phyloP scores from a whole-genome alignment of 192 early-diverging fungal species.

The Coemansia sp. region DNA sequence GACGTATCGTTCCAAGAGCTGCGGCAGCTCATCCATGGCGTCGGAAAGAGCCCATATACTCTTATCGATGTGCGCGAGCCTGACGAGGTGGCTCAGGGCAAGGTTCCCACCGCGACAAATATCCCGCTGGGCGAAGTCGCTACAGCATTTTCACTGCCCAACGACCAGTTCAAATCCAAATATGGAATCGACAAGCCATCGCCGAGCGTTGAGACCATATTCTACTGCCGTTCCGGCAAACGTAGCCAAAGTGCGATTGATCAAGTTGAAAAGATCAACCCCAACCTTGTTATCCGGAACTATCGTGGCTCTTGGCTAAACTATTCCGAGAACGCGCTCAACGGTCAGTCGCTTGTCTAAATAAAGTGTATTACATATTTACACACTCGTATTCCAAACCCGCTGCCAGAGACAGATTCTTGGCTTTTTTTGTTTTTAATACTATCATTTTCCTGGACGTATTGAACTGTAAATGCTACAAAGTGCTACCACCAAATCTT shows the following conservation, averaged over 20 bases:
- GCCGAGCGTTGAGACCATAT: constrained; percentile 55
- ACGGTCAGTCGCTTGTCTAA: constrained; percentile 32
- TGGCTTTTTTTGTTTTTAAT: not conserved
- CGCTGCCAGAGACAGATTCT: not conserved
- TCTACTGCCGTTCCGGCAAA: constrained; percentile 68
- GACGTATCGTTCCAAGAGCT: constrained; percentile 51
- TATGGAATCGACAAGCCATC: constrained; percentile 63
- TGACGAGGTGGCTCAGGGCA: constrained; percentile 58
- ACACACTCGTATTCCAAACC: too few relatives aligned
- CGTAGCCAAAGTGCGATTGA: constrained; percentile 65
- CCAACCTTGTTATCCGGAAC: constrained; percentile 39
- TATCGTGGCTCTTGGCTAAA: constrained; percentile 53
- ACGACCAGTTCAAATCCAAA: constrained; percentile 44
- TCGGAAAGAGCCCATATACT: constrained; percentile 29
- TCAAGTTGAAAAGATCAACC: constrained; percentile 53
- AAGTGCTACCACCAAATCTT: too few relatives aligned
- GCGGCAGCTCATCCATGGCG: constrained; percentile 43
- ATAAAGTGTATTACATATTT: not conserved
- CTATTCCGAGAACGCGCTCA: constrained; percentile 40
- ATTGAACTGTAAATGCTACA: too few relatives aligned
- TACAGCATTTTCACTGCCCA: constrained; percentile 42
- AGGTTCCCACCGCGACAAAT: constrained; percentile 65
- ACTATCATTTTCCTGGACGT: too few relatives aligned
- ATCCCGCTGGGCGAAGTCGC: constrained; percentile 63
- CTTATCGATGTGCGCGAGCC: constrained; percentile 71